Evolutionary conservation across 208 protist genomes (phyloP).

Genomic region (Kentomonas sorsogonicus): DNA sequence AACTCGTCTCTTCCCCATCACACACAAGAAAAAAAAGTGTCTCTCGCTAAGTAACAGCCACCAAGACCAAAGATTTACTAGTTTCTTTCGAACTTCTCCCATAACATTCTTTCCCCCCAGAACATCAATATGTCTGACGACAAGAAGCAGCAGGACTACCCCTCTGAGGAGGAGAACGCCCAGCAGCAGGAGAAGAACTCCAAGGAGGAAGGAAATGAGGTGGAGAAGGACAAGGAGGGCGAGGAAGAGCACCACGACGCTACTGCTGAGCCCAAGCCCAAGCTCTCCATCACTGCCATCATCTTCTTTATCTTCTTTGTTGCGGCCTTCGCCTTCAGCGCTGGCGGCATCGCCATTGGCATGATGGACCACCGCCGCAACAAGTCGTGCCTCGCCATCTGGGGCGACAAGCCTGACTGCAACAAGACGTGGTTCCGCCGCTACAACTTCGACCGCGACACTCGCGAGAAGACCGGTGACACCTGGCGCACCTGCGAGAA

Average conservation of each 20-base stretch:
- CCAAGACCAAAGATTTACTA: too few relatives aligned
- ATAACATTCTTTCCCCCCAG: too few relatives aligned
- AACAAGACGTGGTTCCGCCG: slow-evolving; percentile 41
- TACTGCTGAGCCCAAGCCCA: slow-evolving; percentile 8
- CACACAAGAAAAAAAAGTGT: neutral
- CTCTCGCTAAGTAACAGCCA: too few relatives aligned
- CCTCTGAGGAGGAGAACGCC: slow-evolving; percentile 19
- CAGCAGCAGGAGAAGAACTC: slow-evolving; percentile 22
- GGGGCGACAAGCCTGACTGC: slow-evolving; percentile 53
- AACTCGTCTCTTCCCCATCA: neutral
- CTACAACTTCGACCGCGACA: slow-evolving; percentile 20
- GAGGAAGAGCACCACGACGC: neutral
- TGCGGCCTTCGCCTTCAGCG: slow-evolving; percentile 34
- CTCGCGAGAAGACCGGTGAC: neutral
- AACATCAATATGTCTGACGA: slow-evolving; percentile 11
- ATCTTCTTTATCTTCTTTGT: slow-evolving; percentile 37
- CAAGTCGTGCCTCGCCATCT: slow-evolving; percentile 41
- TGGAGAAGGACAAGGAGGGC: slow-evolving; percentile 8
- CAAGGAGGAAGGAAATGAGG: slow-evolving; percentile 15
- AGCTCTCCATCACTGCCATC: slow-evolving; percentile 27
- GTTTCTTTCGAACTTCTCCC: too few relatives aligned
- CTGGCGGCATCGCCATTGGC: slow-evolving; percentile 39
- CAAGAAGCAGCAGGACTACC: slow-evolving; percentile 22
- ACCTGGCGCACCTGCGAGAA: slow-evolving; percentile 32
- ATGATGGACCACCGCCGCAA: slow-evolving; percentile 35